Evolutionary conservation across 2,329 filamentous ascomycete genomes (phyloP), one percentile per base, ranked within the genome.

Genomic region (Exophiala sideris): DNA sequence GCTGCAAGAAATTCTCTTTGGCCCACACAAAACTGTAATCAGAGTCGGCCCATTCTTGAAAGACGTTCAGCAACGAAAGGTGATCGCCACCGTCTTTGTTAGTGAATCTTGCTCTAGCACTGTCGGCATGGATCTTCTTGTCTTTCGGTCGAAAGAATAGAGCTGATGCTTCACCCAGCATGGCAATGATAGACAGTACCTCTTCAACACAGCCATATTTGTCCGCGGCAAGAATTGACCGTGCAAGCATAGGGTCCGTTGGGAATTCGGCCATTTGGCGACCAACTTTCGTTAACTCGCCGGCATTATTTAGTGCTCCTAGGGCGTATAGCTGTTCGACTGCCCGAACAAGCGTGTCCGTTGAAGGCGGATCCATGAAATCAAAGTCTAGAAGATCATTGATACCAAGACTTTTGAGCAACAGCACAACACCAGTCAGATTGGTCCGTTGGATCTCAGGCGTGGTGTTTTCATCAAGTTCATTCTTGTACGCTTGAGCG

Each of bases 191-290:
- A 0, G 88, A 91, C 12, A 99, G 76, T 0, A 97, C 84, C 71
- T 99, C 94, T 56, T 95, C 89, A 0, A 96, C 89, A 64, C 92
- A 96, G n/a, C 88, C 88, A 62, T 92, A 88, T 64, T 90, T 88
- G 70, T 94, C 89, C 0, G 92, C 89, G 0, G 90, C 89, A 2
- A 99, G 81, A 14, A 99, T 87, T 0, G 89, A 84, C 70, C 94
- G 95, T 50, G 91, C 88, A 3, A 96, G 81, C 86, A 94, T 94
- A 0, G 91, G 91, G 54, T 96, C 90, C 0, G 89, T 90, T 0
- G 92, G 92, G 65, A 97, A 94, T 71, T 97, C 92, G 12, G 90
- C 89, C 89, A 97, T 96, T 68, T 95, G 89, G 0, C 94, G 83
- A 1, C 94, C 94, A 11, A 96, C 76, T 66, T 94, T 94, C 18